These are phyloP conservation scores for Erodium texanum DNA, from an alignment of 441 rosid genomes.

Conservation along the genomic window DNA sequence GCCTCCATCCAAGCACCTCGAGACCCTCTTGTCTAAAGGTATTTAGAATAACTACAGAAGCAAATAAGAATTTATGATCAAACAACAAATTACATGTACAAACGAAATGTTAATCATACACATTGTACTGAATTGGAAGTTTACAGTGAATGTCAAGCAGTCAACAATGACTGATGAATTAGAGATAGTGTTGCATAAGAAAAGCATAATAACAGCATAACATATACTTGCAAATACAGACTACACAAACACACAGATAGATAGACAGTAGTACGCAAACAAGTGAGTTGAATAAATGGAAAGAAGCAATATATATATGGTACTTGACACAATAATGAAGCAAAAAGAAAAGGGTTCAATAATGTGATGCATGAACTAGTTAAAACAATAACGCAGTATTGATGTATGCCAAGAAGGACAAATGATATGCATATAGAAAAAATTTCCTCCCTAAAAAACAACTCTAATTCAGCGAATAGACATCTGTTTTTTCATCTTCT, in stretches of 20 bases:
- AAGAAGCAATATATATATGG: background rate
- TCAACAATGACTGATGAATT: background rate
- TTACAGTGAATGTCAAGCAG: background rate
- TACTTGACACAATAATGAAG: background rate
- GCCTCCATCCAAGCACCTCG: conserved; percentile 94
- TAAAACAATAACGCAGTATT: background rate
- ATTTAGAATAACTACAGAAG: conserved; percentile 57
- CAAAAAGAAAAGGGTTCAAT: background rate
- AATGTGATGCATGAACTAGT: background rate
- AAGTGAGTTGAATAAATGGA: background rate
- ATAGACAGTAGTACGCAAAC: background rate
- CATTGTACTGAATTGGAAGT: background rate
- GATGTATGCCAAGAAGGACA: background rate
- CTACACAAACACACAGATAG: background rate
- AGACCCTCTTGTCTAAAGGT: conserved; percentile 90
- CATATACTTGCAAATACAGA: background rate
- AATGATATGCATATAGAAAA: background rate
- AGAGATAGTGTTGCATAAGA: background rate
- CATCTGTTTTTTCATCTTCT: conserved; percentile 4
- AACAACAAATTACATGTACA: conserved; percentile 8
- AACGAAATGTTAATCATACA: background rate
- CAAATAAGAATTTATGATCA: conserved; percentile 21
- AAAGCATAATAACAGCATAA: background rate
- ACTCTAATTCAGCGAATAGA: conserved; percentile 1
- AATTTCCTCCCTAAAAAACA: background rate